Evolutionary conservation across 768 basidiomycete genomes (phyloP), one percentile per base, ranked within the genome.

Genomic region (Hortiboletus flavorubellus): DNA sequence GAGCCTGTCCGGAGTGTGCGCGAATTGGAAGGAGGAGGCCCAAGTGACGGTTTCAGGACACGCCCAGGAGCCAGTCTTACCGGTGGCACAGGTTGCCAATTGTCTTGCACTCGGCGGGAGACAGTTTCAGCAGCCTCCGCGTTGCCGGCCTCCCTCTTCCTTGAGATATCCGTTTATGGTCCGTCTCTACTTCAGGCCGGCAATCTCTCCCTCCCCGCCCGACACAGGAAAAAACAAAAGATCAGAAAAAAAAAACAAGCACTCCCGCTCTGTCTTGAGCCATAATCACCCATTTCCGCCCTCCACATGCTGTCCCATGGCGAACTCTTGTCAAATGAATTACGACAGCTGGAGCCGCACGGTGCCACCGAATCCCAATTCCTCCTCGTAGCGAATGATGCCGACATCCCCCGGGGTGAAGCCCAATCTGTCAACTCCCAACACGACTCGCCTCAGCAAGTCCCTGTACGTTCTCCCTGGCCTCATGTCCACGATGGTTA

Each of bases 401-500:
- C 63, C 54, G 59, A 61, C 29, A 54, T 53, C 18, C 43, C 46
- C 41, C 55, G 23, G 42, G 39, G 35, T 40, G 55, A 62, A 10
- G 37, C 33, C 14, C 43, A 58, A 14, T 15, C 50, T 14, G 44
- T n/a, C 51, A 33, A 29, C 35, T 40, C 49, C 34, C 48, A 49
- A n/a, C 45, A 46, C 45, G 45, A 67, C 49, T 61, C 57, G 11
- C 53, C 60, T 26, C 59, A 53, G 37, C 56, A 58, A 49, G 58
- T 11, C 23, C 33, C 60, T 43, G 57, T 53, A 53, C 67, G 61
- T 57, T 51, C 54, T 51, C 53, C 46, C 58, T 58, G 55, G 59
- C 67, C 80, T 51, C 76, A 75, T 54, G 72, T 79, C 21, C 79
- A 79, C 51, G 92, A 93, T 49, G 91, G 89, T 49, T 92, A 91